phyloP scores from a whole-genome alignment of 768 basidiomycete species.

The Tremella mesenterica region DNA sequence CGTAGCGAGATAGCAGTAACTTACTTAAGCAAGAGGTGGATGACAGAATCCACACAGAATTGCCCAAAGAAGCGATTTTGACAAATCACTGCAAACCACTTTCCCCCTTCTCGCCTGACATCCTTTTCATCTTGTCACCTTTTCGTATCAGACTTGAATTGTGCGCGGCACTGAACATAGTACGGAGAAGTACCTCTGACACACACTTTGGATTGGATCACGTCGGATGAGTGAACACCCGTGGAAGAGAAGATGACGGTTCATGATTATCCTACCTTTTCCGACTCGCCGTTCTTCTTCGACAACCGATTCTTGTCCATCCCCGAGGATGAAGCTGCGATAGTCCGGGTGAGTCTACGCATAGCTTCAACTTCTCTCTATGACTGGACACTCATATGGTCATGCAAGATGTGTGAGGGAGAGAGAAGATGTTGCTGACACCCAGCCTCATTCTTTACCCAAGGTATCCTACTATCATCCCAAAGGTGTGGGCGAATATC shows the following conservation, averaged over 20 bases:
- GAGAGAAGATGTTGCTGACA: background rate
- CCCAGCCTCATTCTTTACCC: conserved; percentile 68
- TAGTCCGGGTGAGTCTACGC: conserved; percentile 36
- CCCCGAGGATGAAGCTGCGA: conserved; percentile 32
- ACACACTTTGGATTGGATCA: too few species aligned
- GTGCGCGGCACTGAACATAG: background rate
- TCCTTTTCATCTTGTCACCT: background rate
- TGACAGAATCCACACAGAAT: too few species aligned
- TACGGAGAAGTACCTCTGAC: too few species aligned
- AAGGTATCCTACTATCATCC: conserved; percentile 96
- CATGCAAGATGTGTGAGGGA: too few species aligned
- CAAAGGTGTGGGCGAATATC: conserved; percentile 83
- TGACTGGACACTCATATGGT: too few species aligned
- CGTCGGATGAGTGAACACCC: too few species aligned
- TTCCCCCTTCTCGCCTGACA: too few species aligned
- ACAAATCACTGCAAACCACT: too few species aligned
- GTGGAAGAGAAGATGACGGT: conserved; percentile 15
- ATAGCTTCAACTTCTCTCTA: too few species aligned
- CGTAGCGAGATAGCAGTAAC: too few species aligned
- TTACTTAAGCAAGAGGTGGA: too few species aligned
- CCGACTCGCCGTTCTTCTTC: conserved; percentile 44
- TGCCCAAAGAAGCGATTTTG: background rate
- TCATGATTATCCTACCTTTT: conserved; percentile 38
- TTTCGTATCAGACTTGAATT: background rate
- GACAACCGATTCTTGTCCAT: conserved; percentile 27